These are phyloP conservation scores for Emmonsiellopsis sp. DNA, from an alignment of 2,329 filamentous ascomycete genomes.

Conservation along the genomic window DNA sequence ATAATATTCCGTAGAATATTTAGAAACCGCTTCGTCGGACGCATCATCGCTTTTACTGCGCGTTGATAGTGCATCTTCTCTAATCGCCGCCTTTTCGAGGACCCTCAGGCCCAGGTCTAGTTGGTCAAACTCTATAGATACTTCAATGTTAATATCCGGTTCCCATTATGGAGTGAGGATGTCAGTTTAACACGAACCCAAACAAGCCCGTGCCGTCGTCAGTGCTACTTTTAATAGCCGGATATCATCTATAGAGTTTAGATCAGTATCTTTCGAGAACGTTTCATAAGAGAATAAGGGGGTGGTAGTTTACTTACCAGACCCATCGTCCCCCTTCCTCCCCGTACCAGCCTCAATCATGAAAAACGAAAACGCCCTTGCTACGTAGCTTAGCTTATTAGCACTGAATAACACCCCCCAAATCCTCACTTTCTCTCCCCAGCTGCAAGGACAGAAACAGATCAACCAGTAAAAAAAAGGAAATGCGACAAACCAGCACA, in stretches of 20 bases:
- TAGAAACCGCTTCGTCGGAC: slow-evolving; percentile 11
- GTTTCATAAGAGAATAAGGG: background rate
- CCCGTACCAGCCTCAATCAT: slow-evolving; percentile 51
- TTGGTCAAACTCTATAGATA: slow-evolving; percentile 41
- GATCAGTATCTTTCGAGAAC: background rate
- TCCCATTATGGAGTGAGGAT: slow-evolving; percentile 16
- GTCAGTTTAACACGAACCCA: slow-evolving; percentile 40
- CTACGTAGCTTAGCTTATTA: slow-evolving; percentile 13
- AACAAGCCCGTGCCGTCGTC: slow-evolving; percentile 54
- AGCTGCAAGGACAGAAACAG: background rate
- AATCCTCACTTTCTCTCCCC: too few species aligned
- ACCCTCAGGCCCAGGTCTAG: slow-evolving; percentile 50
- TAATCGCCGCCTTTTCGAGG: slow-evolving; percentile 56
- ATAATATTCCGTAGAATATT: slow-evolving; percentile 50
- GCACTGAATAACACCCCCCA: background rate
- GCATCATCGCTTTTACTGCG: slow-evolving; percentile 8
- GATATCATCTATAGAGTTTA: slow-evolving; percentile 31
- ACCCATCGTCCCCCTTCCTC: slow-evolving; percentile 5
- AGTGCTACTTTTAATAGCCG: slow-evolving; percentile 60
- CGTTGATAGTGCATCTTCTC: slow-evolving; percentile 31
- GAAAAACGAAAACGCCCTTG: slow-evolving; percentile 55
- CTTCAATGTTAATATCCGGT: background rate
- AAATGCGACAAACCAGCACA: slow-evolving; percentile 19
- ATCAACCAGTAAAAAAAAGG: background rate
- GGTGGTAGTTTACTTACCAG: background rate